A percentile compares a stretch with the other conserved stretches of the same genome.
Conservation (phyloP, 2,329 filamentous ascomycete species). For the Trichoderma gracile region DNA sequence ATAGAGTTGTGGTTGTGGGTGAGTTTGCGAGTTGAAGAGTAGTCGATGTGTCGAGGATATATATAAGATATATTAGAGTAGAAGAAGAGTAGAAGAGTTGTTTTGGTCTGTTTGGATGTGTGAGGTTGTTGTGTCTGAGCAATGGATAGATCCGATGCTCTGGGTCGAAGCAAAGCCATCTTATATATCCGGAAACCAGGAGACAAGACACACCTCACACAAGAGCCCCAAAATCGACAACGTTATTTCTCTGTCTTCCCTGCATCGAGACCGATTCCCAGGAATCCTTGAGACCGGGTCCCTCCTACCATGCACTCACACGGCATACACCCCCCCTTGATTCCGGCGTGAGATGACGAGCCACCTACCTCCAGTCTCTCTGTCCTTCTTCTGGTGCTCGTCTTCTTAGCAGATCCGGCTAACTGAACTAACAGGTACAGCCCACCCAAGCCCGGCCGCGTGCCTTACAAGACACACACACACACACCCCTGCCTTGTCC, state of each 20-base stretch:
- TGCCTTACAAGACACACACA: neutral
- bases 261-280: conserved; percentile 8
- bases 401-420: neutral
- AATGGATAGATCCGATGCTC: neutral
- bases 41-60: neutral
- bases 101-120: neutral
- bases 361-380: conserved; percentile 6
- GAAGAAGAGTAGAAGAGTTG: too few species aligned
- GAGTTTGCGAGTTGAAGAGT: neutral
- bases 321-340: neutral
- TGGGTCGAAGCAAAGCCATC: conserved; percentile 6
- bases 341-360: conserved; percentile 13
- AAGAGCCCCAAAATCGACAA: conserved; percentile 4
- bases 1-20: neutral
- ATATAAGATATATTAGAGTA: neutral
- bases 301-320: neutral
- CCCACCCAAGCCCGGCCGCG: neutral
- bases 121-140: conserved; percentile 4
- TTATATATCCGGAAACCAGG: conserved; percentile 15
- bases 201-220: neutral
- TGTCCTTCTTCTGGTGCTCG: neutral
- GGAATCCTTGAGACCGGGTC: neutral
- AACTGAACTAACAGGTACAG: conserved; percentile 3
- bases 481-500: neutral
- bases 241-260: neutral